A percentile compares a stretch with the other conserved stretches of the same genome.
Conservation (phyloP, 495 filamentous ascomycete species). For the Sordaria brevicollis region DNA sequence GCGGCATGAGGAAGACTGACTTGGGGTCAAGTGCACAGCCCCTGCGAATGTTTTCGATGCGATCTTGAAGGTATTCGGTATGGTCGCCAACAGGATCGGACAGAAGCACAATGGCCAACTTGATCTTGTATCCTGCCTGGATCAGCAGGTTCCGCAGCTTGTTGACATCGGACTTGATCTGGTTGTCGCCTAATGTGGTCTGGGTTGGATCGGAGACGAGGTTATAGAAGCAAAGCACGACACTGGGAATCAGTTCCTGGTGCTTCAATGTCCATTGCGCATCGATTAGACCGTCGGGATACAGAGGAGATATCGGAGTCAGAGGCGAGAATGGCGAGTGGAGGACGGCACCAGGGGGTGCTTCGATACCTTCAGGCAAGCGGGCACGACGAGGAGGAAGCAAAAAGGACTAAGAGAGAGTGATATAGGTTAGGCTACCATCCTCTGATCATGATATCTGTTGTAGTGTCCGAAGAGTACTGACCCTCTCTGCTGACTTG, state of each 20-base stretch:
- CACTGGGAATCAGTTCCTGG: slow-evolving; percentile 66
- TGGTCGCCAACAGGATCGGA: slow-evolving; percentile 54
- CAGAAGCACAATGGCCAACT: slow-evolving; percentile 66
- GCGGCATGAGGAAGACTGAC: slow-evolving; percentile 52
- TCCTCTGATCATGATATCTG: not conserved
- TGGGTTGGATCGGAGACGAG: slow-evolving; percentile 59
- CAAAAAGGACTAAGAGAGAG: slow-evolving; percentile 30
- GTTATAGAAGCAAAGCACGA: slow-evolving; percentile 64
- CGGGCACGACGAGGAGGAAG: slow-evolving; percentile 42
- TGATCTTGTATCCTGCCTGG: slow-evolving; percentile 60
- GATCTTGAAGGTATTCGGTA: slow-evolving; percentile 50
- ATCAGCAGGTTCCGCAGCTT: slow-evolving; percentile 53
- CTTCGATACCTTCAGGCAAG: slow-evolving; percentile 35
- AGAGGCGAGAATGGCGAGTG: slow-evolving; percentile 87
- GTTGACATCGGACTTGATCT: slow-evolving; percentile 82
- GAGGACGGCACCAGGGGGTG: slow-evolving; percentile 40
- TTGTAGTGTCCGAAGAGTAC: slow-evolving; percentile 8
- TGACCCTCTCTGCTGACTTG: slow-evolving; percentile 67
- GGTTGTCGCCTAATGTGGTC: slow-evolving; percentile 68
- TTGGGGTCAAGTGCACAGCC: slow-evolving; percentile 72
- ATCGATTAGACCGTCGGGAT: slow-evolving; percentile 78
- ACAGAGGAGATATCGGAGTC: slow-evolving; percentile 66
- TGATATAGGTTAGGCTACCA: not conserved
- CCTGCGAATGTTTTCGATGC: slow-evolving; percentile 62
- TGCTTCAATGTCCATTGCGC: slow-evolving; percentile 78